Percentiles rank a stretch among this genome's conserved stretches.
Evolutionary conservation across 2,329 filamentous ascomycete species (phyloP).

Genomic region (Didymella sp.): DNA sequence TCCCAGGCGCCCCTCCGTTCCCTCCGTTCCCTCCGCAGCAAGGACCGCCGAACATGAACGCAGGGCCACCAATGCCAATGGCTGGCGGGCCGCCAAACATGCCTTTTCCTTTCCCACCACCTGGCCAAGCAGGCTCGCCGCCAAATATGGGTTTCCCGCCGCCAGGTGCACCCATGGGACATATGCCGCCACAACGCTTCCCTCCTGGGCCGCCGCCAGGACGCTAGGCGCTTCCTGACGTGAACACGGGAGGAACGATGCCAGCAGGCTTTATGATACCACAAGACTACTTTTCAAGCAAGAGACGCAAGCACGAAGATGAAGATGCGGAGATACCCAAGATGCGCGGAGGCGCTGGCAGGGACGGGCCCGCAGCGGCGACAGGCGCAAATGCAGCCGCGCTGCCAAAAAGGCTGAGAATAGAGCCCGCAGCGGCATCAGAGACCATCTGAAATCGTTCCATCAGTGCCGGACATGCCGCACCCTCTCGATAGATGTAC

Average conservation of each 20-base stretch:
- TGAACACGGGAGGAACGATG: conserved; percentile 14
- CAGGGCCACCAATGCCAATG: conserved; percentile 8
- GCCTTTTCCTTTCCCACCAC: conserved; percentile 40
- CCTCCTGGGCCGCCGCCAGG: conserved; percentile 38
- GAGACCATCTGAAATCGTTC: neutral
- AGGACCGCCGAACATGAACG: conserved; percentile 20
- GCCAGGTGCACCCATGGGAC: conserved; percentile 42
- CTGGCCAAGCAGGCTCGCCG: conserved; percentile 41
- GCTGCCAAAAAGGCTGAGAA: conserved; percentile 22
- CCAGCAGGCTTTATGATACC: conserved; percentile 4
- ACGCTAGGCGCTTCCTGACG: conserved; percentile 30
- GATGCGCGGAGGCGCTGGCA: conserved; percentile 18
- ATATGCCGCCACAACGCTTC: conserved; percentile 36
- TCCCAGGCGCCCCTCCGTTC: conserved; percentile 45
- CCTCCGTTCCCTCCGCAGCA: too few species aligned
- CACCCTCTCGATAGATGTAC: conserved; percentile 7
- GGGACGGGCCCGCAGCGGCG: conserved; percentile 18
- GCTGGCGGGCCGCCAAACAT: conserved; percentile 34
- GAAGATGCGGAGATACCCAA: conserved; percentile 30
- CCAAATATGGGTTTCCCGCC: conserved; percentile 50
- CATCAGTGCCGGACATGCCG: neutral
- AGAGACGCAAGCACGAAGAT: conserved; percentile 22
- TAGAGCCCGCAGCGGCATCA: neutral
- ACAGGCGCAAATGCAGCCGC: conserved; percentile 31
- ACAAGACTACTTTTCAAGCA: conserved; percentile 5